These are phyloP conservation scores for Fusarium coffeatum DNA, from an alignment of 2,329 filamentous ascomycete genomes.

Conservation along the genomic window DNA sequence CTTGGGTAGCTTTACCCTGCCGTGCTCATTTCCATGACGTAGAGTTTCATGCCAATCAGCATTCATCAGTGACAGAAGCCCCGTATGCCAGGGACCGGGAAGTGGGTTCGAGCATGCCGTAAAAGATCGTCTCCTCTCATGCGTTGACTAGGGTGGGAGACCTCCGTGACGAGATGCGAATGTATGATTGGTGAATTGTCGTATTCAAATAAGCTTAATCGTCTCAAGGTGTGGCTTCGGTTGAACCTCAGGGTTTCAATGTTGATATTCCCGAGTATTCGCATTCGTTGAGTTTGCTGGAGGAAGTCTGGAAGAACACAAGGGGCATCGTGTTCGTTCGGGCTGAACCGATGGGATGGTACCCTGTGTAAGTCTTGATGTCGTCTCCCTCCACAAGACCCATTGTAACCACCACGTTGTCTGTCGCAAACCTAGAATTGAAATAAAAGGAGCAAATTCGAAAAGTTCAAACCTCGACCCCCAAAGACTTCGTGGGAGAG, in stretches of 20 bases:
- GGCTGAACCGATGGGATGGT: background rate
- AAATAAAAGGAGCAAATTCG: background rate
- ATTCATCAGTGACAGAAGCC: conserved; percentile 22
- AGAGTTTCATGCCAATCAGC: conserved; percentile 22
- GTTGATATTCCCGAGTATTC: background rate
- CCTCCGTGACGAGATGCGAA: background rate
- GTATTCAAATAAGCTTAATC: conserved; percentile 30
- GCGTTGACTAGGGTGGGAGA: conserved; percentile 7
- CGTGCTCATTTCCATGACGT: conserved; percentile 12
- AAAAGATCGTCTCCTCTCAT: conserved; percentile 11
- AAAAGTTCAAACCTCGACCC: background rate
- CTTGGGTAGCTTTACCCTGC: background rate
- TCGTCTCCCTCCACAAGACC: background rate
- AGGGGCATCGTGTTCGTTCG: background rate
- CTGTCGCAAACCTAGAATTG: background rate
- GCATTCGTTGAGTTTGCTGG: background rate
- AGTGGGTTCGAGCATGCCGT: conserved; percentile 4
- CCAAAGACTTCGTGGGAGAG: background rate
- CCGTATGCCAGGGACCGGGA: conserved; percentile 18
- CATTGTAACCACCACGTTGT: background rate
- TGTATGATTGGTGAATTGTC: conserved; percentile 14
- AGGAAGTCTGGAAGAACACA: background rate
- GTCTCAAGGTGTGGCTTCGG: conserved; percentile 28
- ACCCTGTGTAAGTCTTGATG: background rate
- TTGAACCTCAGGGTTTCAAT: conserved; percentile 1